Base-by-base conservation (phyloP, 257 asterid genomes). In the Eucommia ulmoides region DNA sequence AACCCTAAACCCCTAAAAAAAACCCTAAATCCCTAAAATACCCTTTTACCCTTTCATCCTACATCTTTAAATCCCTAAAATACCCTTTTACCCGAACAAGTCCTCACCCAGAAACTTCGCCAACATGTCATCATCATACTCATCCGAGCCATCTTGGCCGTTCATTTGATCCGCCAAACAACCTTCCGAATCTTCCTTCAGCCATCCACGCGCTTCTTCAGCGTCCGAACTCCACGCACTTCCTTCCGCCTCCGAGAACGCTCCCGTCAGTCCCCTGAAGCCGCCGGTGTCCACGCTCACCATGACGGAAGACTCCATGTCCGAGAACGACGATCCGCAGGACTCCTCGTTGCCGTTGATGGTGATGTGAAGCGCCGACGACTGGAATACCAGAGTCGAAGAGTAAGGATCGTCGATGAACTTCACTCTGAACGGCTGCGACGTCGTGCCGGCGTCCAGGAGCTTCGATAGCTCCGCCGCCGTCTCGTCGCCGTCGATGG, bases 281-380 rank as follows among this genome's bases (percentile, higher is more conserved):
- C 73, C 61, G 10, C 88, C 71, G 71, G 53, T 67, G 64, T 82
- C 82, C 24, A 75, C 22, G 67, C 93, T 78, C 26, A 79, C 93
- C 93, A 82, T 82, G 22, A 78, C 70, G 50, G 93, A 73, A 10
- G 88, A 70, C 14, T 78, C 80, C 54, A 66, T 49, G 59, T 73
- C 78, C 22, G 84, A 75, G 60, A 75, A 81, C n/a, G 93, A 78
- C n/a, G 93, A 78, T 20, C 93, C 93, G 59, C 93, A 81, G 0
- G 78, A 65, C 72, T 73, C 88, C 68, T 81, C 93, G 65, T 81
- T 81, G 0, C 82, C 80, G 61, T 81, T 69, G 46, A 81, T 81
- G 9, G 93, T 82, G 55, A 82, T 72, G 75, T 68, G 78, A 23
- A 65, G 78, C 55, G 88, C 52, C n/a, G 78, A 76, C 0, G 82